Conservation (phyloP, 83 land plant species). For the Isoetes engelmannii region DNA sequence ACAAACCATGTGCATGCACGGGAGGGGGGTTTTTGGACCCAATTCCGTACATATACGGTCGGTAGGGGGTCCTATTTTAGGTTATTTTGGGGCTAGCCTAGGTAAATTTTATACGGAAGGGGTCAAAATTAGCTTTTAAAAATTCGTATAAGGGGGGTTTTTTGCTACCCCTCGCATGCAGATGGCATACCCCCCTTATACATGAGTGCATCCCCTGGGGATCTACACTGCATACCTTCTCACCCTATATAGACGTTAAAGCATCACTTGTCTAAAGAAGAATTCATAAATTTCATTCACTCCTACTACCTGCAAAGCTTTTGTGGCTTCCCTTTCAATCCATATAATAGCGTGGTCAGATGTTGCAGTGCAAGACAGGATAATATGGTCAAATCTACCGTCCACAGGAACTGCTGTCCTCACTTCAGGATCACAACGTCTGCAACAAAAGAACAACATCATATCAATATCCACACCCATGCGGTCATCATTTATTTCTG, state of each 20-base stretch:
- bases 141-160: too few relatives aligned
- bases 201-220: neutral
- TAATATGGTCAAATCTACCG: constrained; percentile 43
- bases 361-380: constrained; percentile 40
- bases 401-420: constrained; percentile 48
- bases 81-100: too few relatives aligned
- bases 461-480: too few relatives aligned
- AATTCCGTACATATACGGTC: too few relatives aligned
- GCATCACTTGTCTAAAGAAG: neutral
- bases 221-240: neutral
- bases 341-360: constrained; percentile 41
- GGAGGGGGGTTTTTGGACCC: too few relatives aligned
- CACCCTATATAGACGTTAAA: neutral
- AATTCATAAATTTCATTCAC: constrained; percentile 8
- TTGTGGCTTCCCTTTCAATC: constrained; percentile 36
- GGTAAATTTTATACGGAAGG: too few relatives aligned
- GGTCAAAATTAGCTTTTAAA: too few relatives aligned
- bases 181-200: neutral
- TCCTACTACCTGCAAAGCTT: constrained; percentile 18
- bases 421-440: constrained; percentile 35
- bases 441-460: constrained; percentile 17
- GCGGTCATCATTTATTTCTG: neutral
- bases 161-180: constrained; percentile 8
- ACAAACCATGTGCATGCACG: too few relatives aligned
- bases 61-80: too few relatives aligned